A percentile compares a stretch with the other conserved stretches of the same genome.
phyloP scores from a whole-genome alignment of 306 rosid species.

The Erythrophleum fordii region DNA sequence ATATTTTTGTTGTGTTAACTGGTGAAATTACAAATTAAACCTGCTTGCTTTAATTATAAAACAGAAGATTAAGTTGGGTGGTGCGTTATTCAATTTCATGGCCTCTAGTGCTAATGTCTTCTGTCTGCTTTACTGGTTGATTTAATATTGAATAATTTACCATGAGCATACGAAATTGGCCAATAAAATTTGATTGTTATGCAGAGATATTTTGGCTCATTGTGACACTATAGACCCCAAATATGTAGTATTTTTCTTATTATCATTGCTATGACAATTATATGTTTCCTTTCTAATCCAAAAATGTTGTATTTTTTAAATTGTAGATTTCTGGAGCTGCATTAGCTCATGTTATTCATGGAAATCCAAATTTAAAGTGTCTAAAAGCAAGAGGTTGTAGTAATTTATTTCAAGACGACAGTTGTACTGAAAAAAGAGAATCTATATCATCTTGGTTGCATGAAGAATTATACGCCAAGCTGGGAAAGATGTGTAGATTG shows the following conservation, averaged over 20 bases:
- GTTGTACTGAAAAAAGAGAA: constrained; percentile 42
- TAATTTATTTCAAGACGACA: constrained; percentile 53
- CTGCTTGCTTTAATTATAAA: constrained; percentile 29
- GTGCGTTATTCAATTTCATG: constrained; percentile 7
- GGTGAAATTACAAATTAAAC: constrained; percentile 25
- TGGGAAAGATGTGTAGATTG: constrained; percentile 59
- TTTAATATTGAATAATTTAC: not conserved
- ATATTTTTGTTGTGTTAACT: constrained; percentile 28
- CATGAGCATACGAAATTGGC: not conserved
- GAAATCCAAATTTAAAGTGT: constrained; percentile 62
- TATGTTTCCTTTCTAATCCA: constrained; percentile 30
- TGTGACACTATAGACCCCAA: constrained; percentile 20
- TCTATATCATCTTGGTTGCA: constrained; percentile 35
- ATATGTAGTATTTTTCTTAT: constrained; percentile 5
- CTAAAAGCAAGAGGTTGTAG: constrained; percentile 69
- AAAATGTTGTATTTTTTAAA: constrained; percentile 17
- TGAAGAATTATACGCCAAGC: constrained; percentile 50
- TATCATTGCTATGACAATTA: constrained; percentile 20
- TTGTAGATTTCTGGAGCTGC: constrained; percentile 74
- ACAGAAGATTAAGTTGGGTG: not conserved
- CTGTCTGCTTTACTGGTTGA: constrained; percentile 16
- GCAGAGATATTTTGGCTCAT: constrained; percentile 28
- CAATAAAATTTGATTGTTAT: constrained; percentile 16
- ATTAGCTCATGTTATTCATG: constrained; percentile 51
- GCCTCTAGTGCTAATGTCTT: constrained; percentile 24